Evolutionary conservation across 2,329 filamentous ascomycete species (phyloP).

Genomic region (Blastomyces gilchristii): DNA sequence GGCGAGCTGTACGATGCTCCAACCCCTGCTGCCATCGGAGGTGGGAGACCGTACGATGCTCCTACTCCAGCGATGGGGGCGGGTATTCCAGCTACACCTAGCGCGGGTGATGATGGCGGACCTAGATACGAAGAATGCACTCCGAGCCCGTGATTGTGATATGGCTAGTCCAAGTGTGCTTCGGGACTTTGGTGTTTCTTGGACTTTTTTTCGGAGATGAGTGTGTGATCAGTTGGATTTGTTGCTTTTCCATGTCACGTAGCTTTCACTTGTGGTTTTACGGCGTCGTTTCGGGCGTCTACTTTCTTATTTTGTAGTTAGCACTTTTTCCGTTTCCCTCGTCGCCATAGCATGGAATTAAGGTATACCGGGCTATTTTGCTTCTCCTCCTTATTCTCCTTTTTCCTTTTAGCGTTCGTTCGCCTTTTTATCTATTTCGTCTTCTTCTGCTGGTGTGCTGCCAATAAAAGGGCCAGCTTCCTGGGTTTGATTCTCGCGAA

Average conservation of each 20-base stretch:
- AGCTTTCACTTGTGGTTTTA: background rate
- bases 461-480: background rate
- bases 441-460: background rate
- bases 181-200: background rate
- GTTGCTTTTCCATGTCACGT: background rate
- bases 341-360: background rate
- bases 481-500: background rate
- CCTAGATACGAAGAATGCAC: constrained; percentile 37
- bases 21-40: constrained; percentile 27
- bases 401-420: background rate
- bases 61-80: constrained; percentile 39
- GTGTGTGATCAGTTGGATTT: constrained; percentile 1
- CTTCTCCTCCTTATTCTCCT: background rate
- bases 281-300: background rate
- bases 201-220: background rate
- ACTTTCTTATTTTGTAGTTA: background rate
- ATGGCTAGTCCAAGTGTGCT: background rate
- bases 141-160: constrained; percentile 28
- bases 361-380: background rate
- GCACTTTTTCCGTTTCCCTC: background rate
- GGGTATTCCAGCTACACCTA: constrained; percentile 30
- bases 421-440: background rate
- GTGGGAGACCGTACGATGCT: constrained; percentile 34
- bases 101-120: constrained; percentile 32
- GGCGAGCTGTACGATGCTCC: constrained; percentile 28